A percentile compares a stretch with the other conserved stretches of the same genome.
phyloP scores from a whole-genome alignment of 2,329 filamentous ascomycete species.

The Sclerotinia subarctica region DNA sequence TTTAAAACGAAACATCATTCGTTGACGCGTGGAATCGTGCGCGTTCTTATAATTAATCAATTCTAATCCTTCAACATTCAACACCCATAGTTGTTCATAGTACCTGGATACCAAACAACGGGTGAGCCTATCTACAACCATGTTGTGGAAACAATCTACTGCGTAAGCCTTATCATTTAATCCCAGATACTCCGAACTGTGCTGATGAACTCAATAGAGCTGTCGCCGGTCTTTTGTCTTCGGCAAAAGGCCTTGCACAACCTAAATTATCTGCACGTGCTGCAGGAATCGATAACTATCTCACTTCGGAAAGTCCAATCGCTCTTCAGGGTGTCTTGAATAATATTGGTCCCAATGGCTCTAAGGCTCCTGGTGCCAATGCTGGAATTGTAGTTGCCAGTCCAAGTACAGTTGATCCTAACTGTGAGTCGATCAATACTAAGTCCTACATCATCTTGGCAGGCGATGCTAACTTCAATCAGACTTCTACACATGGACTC shows the following conservation, averaged over 20 bases:
- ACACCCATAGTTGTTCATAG: not conserved
- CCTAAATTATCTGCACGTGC: constrained; percentile 1
- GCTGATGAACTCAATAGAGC: not conserved
- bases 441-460: not conserved
- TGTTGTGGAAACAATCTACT: constrained; percentile 14
- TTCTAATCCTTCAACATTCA: not conserved
- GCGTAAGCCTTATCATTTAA: not conserved
- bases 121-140: not conserved
- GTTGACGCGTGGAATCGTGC: not conserved
- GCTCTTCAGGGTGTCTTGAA: constrained; percentile 51
- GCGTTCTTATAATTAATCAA: not conserved
- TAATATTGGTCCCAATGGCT: constrained; percentile 55
- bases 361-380: constrained; percentile 46
- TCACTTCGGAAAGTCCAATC: constrained; percentile 41
- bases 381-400: constrained; percentile 54
- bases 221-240: not conserved
- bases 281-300: not conserved
- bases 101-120: not conserved
- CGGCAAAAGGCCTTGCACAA: not conserved
- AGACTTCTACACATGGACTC: constrained; percentile 77
- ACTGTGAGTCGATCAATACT: constrained; percentile 45
- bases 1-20: not conserved
- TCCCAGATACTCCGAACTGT: not conserved
- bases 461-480: constrained; percentile 18
- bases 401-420: constrained; percentile 50